Base-by-base conservation (phyloP, 768 basidiomycete genomes). In the Rickenella mellea region DNA sequence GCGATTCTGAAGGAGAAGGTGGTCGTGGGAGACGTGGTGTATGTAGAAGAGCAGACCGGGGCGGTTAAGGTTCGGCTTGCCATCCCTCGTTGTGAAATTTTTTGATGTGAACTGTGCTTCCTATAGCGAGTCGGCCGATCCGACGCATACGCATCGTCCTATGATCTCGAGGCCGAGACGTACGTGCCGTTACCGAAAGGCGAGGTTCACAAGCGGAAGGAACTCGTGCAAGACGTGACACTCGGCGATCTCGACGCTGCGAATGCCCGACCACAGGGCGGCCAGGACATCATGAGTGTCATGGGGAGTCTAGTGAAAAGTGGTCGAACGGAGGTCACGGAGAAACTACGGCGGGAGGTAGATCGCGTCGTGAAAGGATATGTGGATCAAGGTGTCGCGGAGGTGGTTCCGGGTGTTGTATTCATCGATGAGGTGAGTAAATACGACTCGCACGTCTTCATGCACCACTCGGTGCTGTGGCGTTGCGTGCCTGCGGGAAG, bases 101-200 rank as follows among this genome's bases (percentile, higher is more conserved):
- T 43, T 14, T 43, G 41, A 25, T 48, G 35, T 21, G 15, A 27
- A 26, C 19, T 41, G 11, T 6, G 9, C 7, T 4, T 28, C 27
- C 10, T 41, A 15, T 55, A 96, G 86, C 80, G 96, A 19, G 94
- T 98, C 6, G 96, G 94, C 7, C 77, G 94, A 21, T 96, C 92
- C 32, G 94, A 98, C 60, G 91, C 96, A 4, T 98, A 98, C 54
- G 92, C 96, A 2, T 90, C 91, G 4, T 91, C 93, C 27, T 99
- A 89, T 62, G 96, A 98, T 59, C 78, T 98, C 38, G 94, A 98
- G 65, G 91, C 93, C 9, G 96, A 98, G 61, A 97, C 93, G 22
- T 98, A 99, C 54, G 96, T 98, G 2, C 94, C 96, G 5, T 68
- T 98, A 27, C 96, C 96, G 0, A 96, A 96, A 62, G 93, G 90